Conservation (phyloP, 352 stramenopile genomes). For the Phytophthora capsici region DNA sequence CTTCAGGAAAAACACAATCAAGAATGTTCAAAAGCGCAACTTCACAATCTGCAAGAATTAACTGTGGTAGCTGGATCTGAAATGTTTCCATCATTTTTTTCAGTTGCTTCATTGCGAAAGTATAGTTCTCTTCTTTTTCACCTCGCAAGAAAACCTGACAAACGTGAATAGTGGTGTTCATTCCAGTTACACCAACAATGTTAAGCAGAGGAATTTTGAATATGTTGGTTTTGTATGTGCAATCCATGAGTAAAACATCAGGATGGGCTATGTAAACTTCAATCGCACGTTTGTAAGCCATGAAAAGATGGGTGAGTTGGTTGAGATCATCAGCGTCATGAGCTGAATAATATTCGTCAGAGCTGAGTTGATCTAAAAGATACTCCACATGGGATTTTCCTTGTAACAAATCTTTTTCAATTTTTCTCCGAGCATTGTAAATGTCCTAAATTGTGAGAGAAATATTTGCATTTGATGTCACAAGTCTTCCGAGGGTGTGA, state of each 20-base stretch:
- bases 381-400: no score
- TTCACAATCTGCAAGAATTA: background rate
- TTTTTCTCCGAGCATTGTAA: background rate
- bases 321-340: background rate
- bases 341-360: background rate
- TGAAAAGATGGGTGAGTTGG: background rate
- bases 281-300: background rate
- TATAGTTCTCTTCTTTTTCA: background rate
- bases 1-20: background rate
- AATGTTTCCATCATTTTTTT: background rate
- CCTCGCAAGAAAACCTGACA: background rate
- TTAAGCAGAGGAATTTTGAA: background rate
- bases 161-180: background rate
- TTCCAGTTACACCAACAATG: background rate
- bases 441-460: background rate
- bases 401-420: background rate
- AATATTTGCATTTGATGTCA: no score
- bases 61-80: background rate
- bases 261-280: background rate
- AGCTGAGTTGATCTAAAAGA: background rate
- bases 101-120: background rate
- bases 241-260: background rate
- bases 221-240: background rate
- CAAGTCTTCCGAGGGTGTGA: no score
- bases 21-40: background rate